These are phyloP conservation scores for Lipomyces yamadae DNA, from an alignment of 805 yeast genomes.

Conservation along the genomic window DNA sequence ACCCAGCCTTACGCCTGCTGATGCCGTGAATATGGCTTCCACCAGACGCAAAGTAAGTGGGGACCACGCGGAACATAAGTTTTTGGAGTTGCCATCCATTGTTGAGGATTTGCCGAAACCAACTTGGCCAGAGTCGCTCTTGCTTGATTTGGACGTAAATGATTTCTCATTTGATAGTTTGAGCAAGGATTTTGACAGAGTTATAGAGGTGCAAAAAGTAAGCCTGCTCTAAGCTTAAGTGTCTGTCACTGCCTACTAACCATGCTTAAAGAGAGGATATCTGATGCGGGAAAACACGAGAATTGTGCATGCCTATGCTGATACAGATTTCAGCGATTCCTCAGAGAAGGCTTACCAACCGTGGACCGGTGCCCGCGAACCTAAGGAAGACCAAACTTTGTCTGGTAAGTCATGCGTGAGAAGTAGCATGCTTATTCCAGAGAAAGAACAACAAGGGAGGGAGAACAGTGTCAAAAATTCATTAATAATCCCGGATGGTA, in stretches of 20 bases:
- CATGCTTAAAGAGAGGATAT: conserved; percentile 29
- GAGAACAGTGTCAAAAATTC: not conserved
- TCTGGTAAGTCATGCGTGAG: not conserved
- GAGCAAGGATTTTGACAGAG: conserved; percentile 30
- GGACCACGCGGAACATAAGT: conserved; percentile 9
- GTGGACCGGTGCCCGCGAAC: conserved; percentile 6
- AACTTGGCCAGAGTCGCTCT: not conserved
- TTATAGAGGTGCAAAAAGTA: conserved; percentile 31
- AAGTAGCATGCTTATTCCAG: not conserved
- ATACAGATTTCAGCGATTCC: conserved; percentile 18
- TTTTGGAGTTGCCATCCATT: conserved; percentile 19
- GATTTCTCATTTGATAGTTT: conserved; percentile 28
- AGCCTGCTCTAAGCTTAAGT: not conserved
- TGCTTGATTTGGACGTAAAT: conserved; percentile 26
- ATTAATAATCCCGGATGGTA: conserved; percentile 3
- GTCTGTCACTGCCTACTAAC: not conserved
- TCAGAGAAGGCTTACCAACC: conserved; percentile 11
- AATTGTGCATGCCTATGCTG: conserved; percentile 31
- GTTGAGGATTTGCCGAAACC: conserved; percentile 13
- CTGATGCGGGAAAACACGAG: conserved; percentile 32
- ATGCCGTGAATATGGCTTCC: conserved; percentile 20
- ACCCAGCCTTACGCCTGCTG: conserved; percentile 34
- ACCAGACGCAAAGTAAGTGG: conserved; percentile 28
- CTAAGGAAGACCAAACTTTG: not conserved
- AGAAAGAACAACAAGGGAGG: not conserved